These are phyloP conservation scores for Platanthera guangdongensis DNA, from an alignment of 106 monocot genomes.

Conservation along the genomic window DNA sequence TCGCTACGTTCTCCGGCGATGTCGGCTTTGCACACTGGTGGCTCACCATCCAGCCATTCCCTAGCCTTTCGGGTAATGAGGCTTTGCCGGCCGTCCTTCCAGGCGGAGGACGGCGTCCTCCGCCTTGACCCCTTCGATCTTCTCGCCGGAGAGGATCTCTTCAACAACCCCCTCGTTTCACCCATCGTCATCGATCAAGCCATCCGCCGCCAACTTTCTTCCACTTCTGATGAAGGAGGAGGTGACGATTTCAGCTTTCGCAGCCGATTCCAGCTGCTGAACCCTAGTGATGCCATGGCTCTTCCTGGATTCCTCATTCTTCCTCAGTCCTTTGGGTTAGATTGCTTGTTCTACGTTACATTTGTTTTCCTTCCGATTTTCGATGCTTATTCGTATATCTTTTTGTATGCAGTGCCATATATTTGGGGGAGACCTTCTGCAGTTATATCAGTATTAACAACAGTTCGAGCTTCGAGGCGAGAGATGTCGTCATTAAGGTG, in stretches of 20 bases:
- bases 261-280: constrained; percentile 54
- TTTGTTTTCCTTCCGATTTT: background rate
- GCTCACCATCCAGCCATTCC: constrained; percentile 49
- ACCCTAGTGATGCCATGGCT: constrained; percentile 65
- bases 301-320: constrained; percentile 82
- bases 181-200: constrained; percentile 5
- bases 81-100: constrained; percentile 89
- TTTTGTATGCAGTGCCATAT: constrained; percentile 52
- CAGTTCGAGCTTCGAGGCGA: constrained; percentile 78
- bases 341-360: background rate
- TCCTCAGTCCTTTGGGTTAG: constrained; percentile 91
- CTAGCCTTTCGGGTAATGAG: constrained; percentile 98
- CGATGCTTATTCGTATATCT: background rate
- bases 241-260: constrained; percentile 68
- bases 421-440: constrained; percentile 91
- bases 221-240: constrained; percentile 1
- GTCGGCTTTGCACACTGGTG: constrained; percentile 13
- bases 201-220: background rate
- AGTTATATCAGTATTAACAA: constrained; percentile 99
- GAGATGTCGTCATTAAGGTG: constrained; percentile 93
- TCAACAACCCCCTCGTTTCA: constrained; percentile 34
- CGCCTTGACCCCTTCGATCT: constrained; percentile 69
- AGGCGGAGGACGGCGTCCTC: constrained; percentile 62
- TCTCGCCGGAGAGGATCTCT: constrained; percentile 73
- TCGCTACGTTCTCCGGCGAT: constrained; percentile 7